Base-by-base conservation (phyloP, 2,329 filamentous ascomycete species). In the Fusarium beomiforme region DNA sequence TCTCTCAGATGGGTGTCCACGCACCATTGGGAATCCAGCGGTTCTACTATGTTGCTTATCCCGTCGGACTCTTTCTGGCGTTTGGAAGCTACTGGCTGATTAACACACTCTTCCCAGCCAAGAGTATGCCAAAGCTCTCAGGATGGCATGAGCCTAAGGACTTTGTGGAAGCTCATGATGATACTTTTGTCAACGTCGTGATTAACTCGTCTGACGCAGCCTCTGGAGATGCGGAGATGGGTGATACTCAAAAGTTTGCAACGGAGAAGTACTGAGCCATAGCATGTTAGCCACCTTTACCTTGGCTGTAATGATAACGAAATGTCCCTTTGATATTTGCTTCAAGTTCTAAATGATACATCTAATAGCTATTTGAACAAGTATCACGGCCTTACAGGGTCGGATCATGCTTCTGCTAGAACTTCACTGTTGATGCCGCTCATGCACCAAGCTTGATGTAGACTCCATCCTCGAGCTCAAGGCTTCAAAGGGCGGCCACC, bases 71-170 rank as follows among this genome's bases (percentile, higher is more conserved):
- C 0, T 55, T 56, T 0, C 6, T 64, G 16, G 61, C 61, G 2
- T 64, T 64, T 13, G 61, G 46, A 19, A 33, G 61, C 34, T 64
- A 29, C 8, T 64, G 58, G 61, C 8, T 64, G 2, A 21, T 64
- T 0, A 64, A 64, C 2, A 12, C 19, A 8, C 1, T 64, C 7
- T 64, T 46, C 19, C 61, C 61, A 2, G 8, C 17, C 17, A 14
- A 23, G 4, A 2, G 9, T 9, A 39, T 7, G 1, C 13, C 23
- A 0, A 36, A 41, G 2, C 0, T 41, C 4, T 64, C 41, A 0
- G 61, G 61, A 3, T 64, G 61, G 61, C 29, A 41, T 2, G 61
- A 64, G 1, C 61, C 61, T 1, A 41, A 47, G 13, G 58, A 64
- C 2, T 64, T 64, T 13, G 12, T 64, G 2, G 61, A 64, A 19